Evolutionary conservation across 129 eudicot genomes (phyloP).

Genomic region (Pittosporum tobira): DNA sequence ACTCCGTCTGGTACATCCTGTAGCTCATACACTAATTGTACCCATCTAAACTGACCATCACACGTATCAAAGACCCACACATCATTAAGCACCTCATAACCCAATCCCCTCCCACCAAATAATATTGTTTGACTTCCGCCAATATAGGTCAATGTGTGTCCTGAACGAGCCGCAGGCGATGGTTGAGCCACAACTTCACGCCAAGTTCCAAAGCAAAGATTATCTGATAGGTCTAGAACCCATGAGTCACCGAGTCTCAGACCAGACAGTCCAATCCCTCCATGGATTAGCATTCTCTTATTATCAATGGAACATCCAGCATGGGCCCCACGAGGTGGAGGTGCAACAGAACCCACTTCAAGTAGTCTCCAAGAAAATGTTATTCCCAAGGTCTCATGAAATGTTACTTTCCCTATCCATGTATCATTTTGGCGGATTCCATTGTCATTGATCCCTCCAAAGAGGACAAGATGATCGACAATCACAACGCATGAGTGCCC

Average conservation of each 20-base stretch:
- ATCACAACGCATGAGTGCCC: slow-evolving; percentile 83
- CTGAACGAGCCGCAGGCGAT: slow-evolving; percentile 79
- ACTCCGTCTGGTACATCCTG: slow-evolving; percentile 45
- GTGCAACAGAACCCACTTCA: slow-evolving; percentile 49
- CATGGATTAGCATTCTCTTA: slow-evolving; percentile 68
- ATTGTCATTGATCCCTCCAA: slow-evolving; percentile 90
- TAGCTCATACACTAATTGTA: slow-evolving; percentile 38
- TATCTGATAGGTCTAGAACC: slow-evolving; percentile 68
- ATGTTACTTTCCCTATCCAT: slow-evolving; percentile 55
- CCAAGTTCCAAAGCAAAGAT: slow-evolving; percentile 65
- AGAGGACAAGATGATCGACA: slow-evolving; percentile 57
- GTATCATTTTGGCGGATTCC: slow-evolving; percentile 94
- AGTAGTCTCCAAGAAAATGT: slow-evolving; percentile 74
- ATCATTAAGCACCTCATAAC: slow-evolving; percentile 77
- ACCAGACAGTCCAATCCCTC: slow-evolving; percentile 85
- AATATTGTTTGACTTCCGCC: slow-evolving; percentile 52
- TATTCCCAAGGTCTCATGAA: slow-evolving; percentile 16
- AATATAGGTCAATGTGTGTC: slow-evolving; percentile 69
- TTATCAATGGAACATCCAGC: slow-evolving; percentile 62
- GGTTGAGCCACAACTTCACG: slow-evolving; percentile 41
- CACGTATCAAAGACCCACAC: slow-evolving; percentile 73
- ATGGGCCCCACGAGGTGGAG: slow-evolving; percentile 96
- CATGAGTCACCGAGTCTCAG: slow-evolving; percentile 79
- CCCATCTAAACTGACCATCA: slow-evolving; percentile 49
- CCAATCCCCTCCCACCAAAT: slow-evolving; percentile 90